Conservation (phyloP, 1,139 yeast species). For the Lodderomyces elongisporus region DNA sequence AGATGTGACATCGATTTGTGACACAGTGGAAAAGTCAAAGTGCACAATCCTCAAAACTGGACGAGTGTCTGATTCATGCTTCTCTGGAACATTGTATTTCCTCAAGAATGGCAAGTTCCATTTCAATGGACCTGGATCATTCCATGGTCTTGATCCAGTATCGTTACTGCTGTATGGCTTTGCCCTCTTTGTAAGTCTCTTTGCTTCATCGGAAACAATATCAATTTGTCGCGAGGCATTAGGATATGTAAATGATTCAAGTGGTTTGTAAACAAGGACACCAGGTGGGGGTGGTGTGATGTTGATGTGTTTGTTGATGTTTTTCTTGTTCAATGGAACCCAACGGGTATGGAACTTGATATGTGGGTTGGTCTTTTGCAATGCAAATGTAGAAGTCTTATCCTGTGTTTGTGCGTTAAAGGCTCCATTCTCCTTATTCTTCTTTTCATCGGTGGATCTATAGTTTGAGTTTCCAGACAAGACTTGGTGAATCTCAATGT, state of each 20-base stretch:
- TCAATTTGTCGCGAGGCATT: constrained; percentile 76
- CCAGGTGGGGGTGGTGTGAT: constrained; percentile 87
- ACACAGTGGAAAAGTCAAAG: constrained; percentile 73
- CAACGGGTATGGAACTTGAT: constrained; percentile 60
- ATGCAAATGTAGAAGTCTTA: constrained; percentile 17
- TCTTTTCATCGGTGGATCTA: constrained; percentile 18
- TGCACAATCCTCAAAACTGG: constrained; percentile 70
- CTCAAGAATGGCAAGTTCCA: constrained; percentile 33
- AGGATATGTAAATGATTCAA: constrained; percentile 77
- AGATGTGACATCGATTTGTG: constrained; percentile 74
- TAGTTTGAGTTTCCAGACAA: constrained; percentile 26
- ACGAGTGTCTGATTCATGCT: constrained; percentile 40
- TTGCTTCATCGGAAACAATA: constrained; percentile 62
- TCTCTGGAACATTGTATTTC: constrained; percentile 11
- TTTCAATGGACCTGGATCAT: constrained; percentile 71
- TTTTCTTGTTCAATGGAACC: constrained; percentile 67
- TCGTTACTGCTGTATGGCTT: constrained; percentile 37
- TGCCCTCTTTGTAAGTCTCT: constrained; percentile 58
- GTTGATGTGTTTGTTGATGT: constrained; percentile 52
- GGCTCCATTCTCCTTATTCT: constrained; percentile 14
- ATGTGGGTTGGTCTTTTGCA: constrained; percentile 21
- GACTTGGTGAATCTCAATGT: constrained; percentile 42
- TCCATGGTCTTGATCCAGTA: constrained; percentile 83
- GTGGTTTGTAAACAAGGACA: constrained; percentile 76
- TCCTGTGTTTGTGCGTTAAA: constrained; percentile 7